Base-by-base conservation (phyloP, 225 moss, liverwort and hornwort species). In the Pseudoscleropodium purum region DNA sequence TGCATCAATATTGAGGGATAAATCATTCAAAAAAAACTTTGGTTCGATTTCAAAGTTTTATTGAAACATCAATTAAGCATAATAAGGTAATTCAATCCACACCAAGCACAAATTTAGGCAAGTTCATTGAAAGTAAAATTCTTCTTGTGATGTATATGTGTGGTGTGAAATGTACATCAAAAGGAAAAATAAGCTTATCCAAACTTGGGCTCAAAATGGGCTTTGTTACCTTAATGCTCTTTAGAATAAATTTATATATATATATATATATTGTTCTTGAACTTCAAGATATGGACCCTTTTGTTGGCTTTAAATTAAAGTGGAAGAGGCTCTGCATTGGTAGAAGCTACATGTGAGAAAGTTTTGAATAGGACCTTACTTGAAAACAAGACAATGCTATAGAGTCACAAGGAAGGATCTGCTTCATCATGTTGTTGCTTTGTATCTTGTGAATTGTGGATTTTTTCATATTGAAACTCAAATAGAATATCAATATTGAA, bases 181-280 rank as follows among this genome's bases (percentile, higher is more conserved):
- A 43, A 27, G 15, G 15, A 16, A 43, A 41, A 72, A 43, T 43
- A 9, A 10, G 11, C 6, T 45, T 18, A 30, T 18, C 3, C 0
- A 17, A 0, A 73, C 4, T 10, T 74, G 1, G 10, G 1, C 6
- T 2, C 2, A 0, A 0, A 43, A 43, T 43, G 16, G 17, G 7
- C 27, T 16, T 27, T 43, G 5, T 43, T 73, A 73, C 27, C 16
- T 43, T 29, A 29, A 27, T 41, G 15, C 27, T 27, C 41, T 73
- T 73, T 0, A 1, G 16, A 27, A 43, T 15, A 43, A 16, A 0
- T n/a, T n/a, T n/a, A n/a, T n/a, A n/a, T n/a, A n/a, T n/a, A n/a
- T n/a, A n/a, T n/a, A n/a, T n/a, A n/a, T n/a, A n/a, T n/a, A n/a
- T n/a, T n/a, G n/a, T n/a, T n/a, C n/a, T n/a, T n/a, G n/a, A n/a